Evolutionary conservation across 179 eudicot species (phyloP).

Genomic region (Dionaea muscipula): DNA sequence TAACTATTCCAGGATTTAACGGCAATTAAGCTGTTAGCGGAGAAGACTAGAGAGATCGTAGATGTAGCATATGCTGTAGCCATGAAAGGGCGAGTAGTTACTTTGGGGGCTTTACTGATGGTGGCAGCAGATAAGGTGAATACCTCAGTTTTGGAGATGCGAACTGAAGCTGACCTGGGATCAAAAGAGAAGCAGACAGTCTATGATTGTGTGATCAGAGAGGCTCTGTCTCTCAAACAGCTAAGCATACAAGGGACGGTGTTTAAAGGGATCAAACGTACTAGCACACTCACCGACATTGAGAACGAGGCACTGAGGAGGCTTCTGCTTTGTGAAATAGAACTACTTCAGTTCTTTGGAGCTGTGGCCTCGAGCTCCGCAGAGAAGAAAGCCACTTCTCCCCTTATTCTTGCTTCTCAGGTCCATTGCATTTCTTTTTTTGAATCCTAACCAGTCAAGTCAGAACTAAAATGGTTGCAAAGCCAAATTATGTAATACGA

Average conservation of each 20-base stretch:
- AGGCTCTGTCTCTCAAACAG: slow-evolving; percentile 17
- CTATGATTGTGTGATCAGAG: slow-evolving; percentile 23
- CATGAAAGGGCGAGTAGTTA: slow-evolving; percentile 22
- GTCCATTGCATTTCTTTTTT: slow-evolving; percentile 7
- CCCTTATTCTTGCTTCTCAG: slow-evolving; percentile 27
- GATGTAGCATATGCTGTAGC: slow-evolving; percentile 29
- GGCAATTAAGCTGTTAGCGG: slow-evolving; percentile 18
- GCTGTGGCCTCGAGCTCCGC: slow-evolving; percentile 16
- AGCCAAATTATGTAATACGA: no score
- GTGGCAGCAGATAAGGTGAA: slow-evolving; percentile 26
- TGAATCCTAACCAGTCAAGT: no score
- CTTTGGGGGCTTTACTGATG: slow-evolving; percentile 25
- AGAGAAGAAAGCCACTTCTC: slow-evolving; percentile 20
- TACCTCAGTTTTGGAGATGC: slow-evolving; percentile 18
- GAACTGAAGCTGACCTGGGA: slow-evolving; percentile 12
- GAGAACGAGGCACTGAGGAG: slow-evolving; percentile 16
- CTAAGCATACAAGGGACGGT: not conserved
- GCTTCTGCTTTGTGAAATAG: slow-evolving; percentile 23
- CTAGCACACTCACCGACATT: not conserved
- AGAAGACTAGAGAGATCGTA: slow-evolving; percentile 21
- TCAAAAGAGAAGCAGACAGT: slow-evolving; percentile 19
- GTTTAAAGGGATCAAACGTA: not conserved
- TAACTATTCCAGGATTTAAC: slow-evolving; percentile 19
- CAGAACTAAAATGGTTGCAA: no score
- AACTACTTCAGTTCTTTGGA: slow-evolving; percentile 30